Evolutionary conservation across 2,329 filamentous ascomycete genomes (phyloP), one percentile per base, ranked within the genome.

Genomic region (Pyricularia sp.): DNA sequence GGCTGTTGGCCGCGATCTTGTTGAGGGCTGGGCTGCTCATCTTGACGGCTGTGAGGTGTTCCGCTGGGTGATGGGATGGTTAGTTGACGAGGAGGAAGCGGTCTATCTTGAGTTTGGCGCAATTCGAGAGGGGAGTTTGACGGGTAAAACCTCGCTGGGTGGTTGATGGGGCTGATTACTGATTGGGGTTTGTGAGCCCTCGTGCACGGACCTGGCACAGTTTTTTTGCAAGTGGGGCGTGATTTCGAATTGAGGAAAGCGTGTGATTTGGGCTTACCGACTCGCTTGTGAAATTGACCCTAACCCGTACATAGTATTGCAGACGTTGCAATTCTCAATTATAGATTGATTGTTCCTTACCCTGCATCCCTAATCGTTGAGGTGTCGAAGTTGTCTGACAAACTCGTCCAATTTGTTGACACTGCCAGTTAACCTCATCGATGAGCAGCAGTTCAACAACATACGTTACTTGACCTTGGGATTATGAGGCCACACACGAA

Each of bases 1-100:
- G 89, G 89, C 91, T 96, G 88, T 94, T 97, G 79, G 88, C 81
- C 78, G 93, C 92, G 81, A 97, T 97, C 91, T 97, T 97, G 90
- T 96, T 96, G 78, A 94, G 82, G 78, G 90, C 84, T 81, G 90
- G 79, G 76, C 77, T 76, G 78, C 78, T 82, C 85, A 87, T 87
- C 75, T 77, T 86, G 40, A 30, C 62, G 44, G n/a, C 4, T 57
- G 53, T 26, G 53, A 57, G 63, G 64, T 62, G 19, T 63, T 55
- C 62, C 66, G 63, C 68, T 64, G 66, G 65, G 64, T 65, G 65
- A 66, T 66, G 62, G 67, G 64, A 61, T 67, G 64, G 59, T 63
- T 53, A 49, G 64, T 60, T 60, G 61, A 53, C 55, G 66, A 55
- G 19, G n/a, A 49, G 8, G 19, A 33, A 33, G 33, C 33, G 28